Percentiles rank a stretch among this genome's conserved stretches.
These are phyloP conservation scores for Gleditsia sinensis DNA, from an alignment of 306 rosid genomes.

Conservation along the genomic window DNA sequence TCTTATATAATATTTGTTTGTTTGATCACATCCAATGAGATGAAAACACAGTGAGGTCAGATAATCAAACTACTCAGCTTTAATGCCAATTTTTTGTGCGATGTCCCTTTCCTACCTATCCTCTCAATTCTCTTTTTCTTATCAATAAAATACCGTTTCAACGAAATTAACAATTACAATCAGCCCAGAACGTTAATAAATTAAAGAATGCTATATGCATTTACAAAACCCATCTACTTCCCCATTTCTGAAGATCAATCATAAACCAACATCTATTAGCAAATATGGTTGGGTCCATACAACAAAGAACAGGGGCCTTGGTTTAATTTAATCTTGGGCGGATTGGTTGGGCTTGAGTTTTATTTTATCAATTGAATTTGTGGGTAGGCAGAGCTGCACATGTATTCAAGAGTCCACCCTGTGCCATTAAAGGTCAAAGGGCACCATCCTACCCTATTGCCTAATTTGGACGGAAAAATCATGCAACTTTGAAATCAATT, in stretches of 20 bases:
- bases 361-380: too few relatives aligned
- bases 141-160: not conserved
- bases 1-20: not conserved
- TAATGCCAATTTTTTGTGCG: not conserved
- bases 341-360: too few relatives aligned
- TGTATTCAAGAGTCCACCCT: conserved; percentile 15
- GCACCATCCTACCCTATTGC: too few relatives aligned
- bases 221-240: too few relatives aligned
- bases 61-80: not conserved
- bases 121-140: too few relatives aligned
- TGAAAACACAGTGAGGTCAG: not conserved
- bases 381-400: conserved; percentile 38
- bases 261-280: too few relatives aligned
- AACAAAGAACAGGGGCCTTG: too few relatives aligned
- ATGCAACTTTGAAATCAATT: conserved; percentile 37
- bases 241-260: too few relatives aligned
- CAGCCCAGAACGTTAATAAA: not conserved
- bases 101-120: not conserved
- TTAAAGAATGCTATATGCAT: not conserved
- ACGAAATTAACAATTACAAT: not conserved
- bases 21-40: not conserved
- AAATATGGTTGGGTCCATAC: too few relatives aligned
- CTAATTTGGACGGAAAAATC: conserved; percentile 25
- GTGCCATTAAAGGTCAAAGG: not conserved
- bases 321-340: too few relatives aligned